Evolutionary conservation across 1,284 basidiomycete species (phyloP).

Genomic region (Coriolopsis trogii): DNA sequence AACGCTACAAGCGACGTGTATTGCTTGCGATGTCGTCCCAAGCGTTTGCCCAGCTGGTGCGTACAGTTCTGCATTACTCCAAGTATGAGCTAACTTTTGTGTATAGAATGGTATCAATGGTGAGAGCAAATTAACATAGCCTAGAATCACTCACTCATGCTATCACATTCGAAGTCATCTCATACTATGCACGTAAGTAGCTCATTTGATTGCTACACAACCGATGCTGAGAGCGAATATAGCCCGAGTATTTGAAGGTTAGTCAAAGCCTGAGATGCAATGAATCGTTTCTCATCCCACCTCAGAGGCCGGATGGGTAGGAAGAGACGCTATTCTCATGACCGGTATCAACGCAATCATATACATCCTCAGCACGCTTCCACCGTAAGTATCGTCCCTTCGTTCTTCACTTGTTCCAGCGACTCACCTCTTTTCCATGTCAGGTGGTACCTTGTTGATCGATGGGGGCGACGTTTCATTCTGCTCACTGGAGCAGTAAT

Average conservation of each 20-base stretch:
- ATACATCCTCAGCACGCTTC: slow-evolving; percentile 83
- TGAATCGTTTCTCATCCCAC: slow-evolving; percentile 3
- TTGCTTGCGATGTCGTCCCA: slow-evolving; percentile 98
- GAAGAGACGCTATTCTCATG: slow-evolving; percentile 97
- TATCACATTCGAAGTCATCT: no score
- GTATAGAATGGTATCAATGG: slow-evolving; percentile 87
- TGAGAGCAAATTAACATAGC: no score
- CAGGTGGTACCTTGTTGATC: slow-evolving; percentile 97
- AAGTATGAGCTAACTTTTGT: slow-evolving; percentile 12
- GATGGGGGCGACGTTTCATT: slow-evolving; percentile 89
- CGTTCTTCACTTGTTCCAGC: background rate
- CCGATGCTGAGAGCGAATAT: slow-evolving; percentile 11
- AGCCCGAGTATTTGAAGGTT: slow-evolving; percentile 87
- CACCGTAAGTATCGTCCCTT: slow-evolving; percentile 60
- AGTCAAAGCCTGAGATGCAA: slow-evolving; percentile 17
- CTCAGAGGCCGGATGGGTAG: slow-evolving; percentile 94
- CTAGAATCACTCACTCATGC: no score
- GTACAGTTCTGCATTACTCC: slow-evolving; percentile 30
- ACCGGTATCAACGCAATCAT: slow-evolving; percentile 93
- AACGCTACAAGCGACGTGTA: slow-evolving; percentile 85
- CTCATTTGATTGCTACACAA: background rate
- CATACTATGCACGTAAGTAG: slow-evolving; percentile 88
- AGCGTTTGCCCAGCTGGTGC: slow-evolving; percentile 90
- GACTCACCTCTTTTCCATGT: slow-evolving; percentile 25
- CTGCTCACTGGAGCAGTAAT: slow-evolving; percentile 90